Conservation (phyloP, 768 basidiomycete genomes). For the Hypholoma sublateritium region DNA sequence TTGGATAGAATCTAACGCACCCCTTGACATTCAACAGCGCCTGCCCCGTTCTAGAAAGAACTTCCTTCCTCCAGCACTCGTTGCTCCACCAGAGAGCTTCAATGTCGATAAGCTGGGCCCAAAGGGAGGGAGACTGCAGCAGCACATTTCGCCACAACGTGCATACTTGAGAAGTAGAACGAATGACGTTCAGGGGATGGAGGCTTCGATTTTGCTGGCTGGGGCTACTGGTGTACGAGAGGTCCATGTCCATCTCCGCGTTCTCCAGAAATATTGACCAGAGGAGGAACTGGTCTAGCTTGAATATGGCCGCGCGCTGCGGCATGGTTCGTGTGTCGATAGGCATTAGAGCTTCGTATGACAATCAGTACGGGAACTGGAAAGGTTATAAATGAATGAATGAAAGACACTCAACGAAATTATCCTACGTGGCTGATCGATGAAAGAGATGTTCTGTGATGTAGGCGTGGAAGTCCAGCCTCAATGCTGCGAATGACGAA, state of each 20-base stretch:
- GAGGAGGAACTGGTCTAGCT: slow-evolving; percentile 3
- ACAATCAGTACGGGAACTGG: background rate
- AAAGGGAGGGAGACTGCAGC: slow-evolving; percentile 4
- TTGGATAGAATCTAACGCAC: background rate
- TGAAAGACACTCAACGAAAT: background rate
- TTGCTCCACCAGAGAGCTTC: slow-evolving; percentile 2
- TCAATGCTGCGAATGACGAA: background rate
- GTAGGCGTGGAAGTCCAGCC: background rate
- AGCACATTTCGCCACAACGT: slow-evolving; percentile 2
- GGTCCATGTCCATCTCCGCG: slow-evolving; percentile 6
- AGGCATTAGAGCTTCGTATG: too few species aligned
- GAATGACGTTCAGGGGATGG: background rate
- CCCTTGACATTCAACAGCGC: slow-evolving; percentile 5
- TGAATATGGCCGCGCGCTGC: background rate
- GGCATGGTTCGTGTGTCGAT: background rate
- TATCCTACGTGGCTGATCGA: background rate
- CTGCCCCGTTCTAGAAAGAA: slow-evolving; percentile 3
- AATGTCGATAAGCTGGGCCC: slow-evolving; percentile 10
- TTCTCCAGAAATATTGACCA: background rate
- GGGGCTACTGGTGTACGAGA: background rate
- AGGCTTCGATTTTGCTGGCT: background rate
- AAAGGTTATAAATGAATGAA: background rate
- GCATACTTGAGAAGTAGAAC: slow-evolving; percentile 8
- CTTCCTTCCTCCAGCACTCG: slow-evolving; percentile 5
- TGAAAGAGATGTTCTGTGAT: background rate